A percentile compares a stretch with the other conserved stretches of the same genome.
Evolutionary conservation across 495 filamentous ascomycete species (phyloP).

Genomic region (Penicillium atrosanguineum): DNA sequence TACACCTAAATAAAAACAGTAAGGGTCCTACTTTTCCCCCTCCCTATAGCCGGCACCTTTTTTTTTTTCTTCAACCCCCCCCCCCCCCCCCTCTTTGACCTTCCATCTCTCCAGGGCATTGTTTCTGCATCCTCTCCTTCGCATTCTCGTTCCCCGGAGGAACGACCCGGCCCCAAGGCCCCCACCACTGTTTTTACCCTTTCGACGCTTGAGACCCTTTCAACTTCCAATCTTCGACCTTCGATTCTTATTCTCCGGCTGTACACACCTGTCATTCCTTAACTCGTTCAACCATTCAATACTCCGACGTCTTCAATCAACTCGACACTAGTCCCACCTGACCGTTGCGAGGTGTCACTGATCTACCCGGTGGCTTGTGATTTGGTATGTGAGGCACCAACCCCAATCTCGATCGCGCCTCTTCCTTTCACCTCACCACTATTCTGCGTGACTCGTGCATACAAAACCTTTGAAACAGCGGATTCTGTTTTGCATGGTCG

Average conservation of each 20-base stretch:
- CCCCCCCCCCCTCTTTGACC: slow-evolving; percentile 15
- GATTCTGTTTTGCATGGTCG: slow-evolving; percentile 17
- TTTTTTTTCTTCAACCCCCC: slow-evolving; percentile 16
- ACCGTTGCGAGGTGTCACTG: neutral
- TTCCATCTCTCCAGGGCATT: slow-evolving; percentile 9
- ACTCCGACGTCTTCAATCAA: neutral
- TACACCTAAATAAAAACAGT: slow-evolving; percentile 23
- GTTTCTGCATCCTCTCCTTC: slow-evolving; percentile 11
- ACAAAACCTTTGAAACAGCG: slow-evolving; percentile 3
- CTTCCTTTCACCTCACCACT: neutral
- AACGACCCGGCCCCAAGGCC: slow-evolving; percentile 28
- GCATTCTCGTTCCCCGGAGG: slow-evolving; percentile 41
- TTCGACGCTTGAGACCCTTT: neutral
- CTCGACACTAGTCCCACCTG: neutral
- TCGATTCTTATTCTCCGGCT: neutral
- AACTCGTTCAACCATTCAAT: neutral
- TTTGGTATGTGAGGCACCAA: slow-evolving; percentile 20
- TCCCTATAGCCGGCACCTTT: slow-evolving; percentile 22
- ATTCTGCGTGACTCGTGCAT: slow-evolving; percentile 12
- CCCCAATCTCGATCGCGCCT: neutral
- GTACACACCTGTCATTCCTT: slow-evolving; percentile 4
- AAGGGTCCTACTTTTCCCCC: slow-evolving; percentile 26
- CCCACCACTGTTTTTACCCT: neutral
- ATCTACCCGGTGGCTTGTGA: slow-evolving; percentile 9
- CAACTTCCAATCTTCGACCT: neutral